A percentile compares a stretch with the other conserved stretches of the same genome.
phyloP scores from a whole-genome alignment of 208 protist species.

The Trypanosomatidae sp. region DNA sequence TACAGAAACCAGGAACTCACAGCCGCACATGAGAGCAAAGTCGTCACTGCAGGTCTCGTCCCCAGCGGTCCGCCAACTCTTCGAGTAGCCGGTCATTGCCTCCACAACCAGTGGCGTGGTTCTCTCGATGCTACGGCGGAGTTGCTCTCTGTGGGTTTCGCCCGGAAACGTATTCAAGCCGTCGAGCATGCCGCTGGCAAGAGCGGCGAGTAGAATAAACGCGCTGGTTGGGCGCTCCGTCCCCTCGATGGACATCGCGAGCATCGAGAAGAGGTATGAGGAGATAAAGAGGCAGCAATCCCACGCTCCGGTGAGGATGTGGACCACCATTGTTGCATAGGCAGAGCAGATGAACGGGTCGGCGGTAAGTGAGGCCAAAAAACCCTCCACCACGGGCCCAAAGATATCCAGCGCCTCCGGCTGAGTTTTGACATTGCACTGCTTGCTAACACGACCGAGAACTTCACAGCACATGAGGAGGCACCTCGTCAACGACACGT shows the following conservation, averaged over 20 bases:
- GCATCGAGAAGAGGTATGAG: slow-evolving; percentile 42
- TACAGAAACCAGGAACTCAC: slow-evolving; percentile 52
- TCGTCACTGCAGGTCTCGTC: background rate
- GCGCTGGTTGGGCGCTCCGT: slow-evolving; percentile 16
- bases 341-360: slow-evolving; percentile 32
- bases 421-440: slow-evolving; percentile 15
- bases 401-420: slow-evolving; percentile 32
- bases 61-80: slow-evolving; percentile 6
- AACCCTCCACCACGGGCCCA: slow-evolving; percentile 34
- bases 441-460: slow-evolving; percentile 28
- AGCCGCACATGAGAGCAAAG: slow-evolving; percentile 34
- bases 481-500: slow-evolving; percentile 28
- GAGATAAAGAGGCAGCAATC: slow-evolving; percentile 27
- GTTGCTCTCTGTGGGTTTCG: slow-evolving; percentile 6
- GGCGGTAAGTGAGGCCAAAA: slow-evolving; percentile 19
- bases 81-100: slow-evolving; percentile 2
- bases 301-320: slow-evolving; percentile 45
- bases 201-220: slow-evolving; percentile 34
- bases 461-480: slow-evolving; percentile 36
- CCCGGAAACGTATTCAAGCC: slow-evolving; percentile 17
- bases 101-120: slow-evolving; percentile 17
- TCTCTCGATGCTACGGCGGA: slow-evolving; percentile 17
- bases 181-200: slow-evolving; percentile 38
- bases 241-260: slow-evolving; percentile 24
- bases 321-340: slow-evolving; percentile 77